Percentiles rank a stretch among this genome's conserved stretches.
Conservation (phyloP, 768 basidiomycete species). For the Wakefieldia striispora region DNA sequence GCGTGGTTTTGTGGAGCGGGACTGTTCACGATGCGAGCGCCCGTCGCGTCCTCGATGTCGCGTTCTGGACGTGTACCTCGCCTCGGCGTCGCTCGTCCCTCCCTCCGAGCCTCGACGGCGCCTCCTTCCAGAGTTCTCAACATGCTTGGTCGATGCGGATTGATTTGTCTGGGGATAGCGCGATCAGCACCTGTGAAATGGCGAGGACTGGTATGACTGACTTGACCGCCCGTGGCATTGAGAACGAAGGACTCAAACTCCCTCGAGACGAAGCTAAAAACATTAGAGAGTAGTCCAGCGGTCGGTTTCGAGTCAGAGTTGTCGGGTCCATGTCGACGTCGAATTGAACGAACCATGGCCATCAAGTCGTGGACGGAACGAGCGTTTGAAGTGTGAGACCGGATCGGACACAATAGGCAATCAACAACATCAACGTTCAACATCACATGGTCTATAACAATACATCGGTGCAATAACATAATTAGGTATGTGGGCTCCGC, state of each 20-base stretch:
- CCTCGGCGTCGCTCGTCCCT: constrained; percentile 14
- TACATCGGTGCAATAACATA: constrained; percentile 13
- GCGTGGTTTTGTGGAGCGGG: constrained; percentile 16
- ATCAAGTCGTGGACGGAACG: not conserved
- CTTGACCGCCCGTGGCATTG: constrained; percentile 49
- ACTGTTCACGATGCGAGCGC: constrained; percentile 2
- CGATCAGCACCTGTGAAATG: constrained; percentile 4
- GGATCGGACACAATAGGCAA: constrained; percentile 8
- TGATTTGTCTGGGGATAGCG: constrained; percentile 15
- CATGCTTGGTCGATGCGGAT: constrained; percentile 8
- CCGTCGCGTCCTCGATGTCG: constrained; percentile 11
- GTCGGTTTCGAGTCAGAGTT: constrained; percentile 3
- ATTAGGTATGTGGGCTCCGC: constrained; percentile 3
- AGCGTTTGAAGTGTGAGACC: constrained; percentile 18
- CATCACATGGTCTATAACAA: constrained; percentile 3
- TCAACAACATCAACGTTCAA: constrained; percentile 9
- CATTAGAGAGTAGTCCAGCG: constrained; percentile 55
- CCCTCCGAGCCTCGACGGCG: constrained; percentile 8
- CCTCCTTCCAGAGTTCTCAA: constrained; percentile 8
- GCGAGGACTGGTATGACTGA: constrained; percentile 9
- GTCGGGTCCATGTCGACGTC: constrained; percentile 3
- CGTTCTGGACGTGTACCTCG: constrained; percentile 3
- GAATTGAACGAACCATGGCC: constrained; percentile 10
- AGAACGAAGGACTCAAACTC: constrained; percentile 71
- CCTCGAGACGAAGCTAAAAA: constrained; percentile 66